Evolutionary conservation across 208 protist genomes (phyloP).

Genomic region (Naegleria gruberi): DNA sequence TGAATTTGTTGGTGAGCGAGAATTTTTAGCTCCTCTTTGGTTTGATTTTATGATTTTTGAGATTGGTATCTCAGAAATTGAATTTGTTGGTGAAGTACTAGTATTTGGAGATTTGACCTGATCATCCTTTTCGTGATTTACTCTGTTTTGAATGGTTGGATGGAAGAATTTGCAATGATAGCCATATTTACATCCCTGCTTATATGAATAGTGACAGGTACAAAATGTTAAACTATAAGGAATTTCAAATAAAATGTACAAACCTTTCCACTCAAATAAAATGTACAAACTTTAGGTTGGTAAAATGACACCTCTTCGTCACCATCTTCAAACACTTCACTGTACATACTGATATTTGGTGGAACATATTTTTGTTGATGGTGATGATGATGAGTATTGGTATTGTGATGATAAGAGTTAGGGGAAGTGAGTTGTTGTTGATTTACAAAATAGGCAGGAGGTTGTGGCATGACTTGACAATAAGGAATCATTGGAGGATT

Average conservation of each 20-base stretch:
- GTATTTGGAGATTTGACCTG: too few species aligned
- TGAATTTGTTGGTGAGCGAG: too few species aligned
- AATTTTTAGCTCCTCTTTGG: too few species aligned
- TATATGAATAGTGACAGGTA: too few species aligned
- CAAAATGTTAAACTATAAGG: too few species aligned
- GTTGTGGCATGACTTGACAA: not conserved
- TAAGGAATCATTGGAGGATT: not conserved
- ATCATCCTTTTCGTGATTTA: too few species aligned
- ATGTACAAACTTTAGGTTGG: not conserved
- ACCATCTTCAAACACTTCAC: not conserved
- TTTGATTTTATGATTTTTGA: too few species aligned
- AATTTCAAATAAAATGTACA: too few species aligned
- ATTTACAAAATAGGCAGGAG: not conserved
- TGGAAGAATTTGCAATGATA: constrained; percentile 14
- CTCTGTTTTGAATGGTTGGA: not conserved
- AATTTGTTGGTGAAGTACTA: too few species aligned
- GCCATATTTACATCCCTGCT: not conserved
- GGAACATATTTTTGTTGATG: not conserved
- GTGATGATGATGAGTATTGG: not conserved
- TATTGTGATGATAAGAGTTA: not conserved
- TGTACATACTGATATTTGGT: not conserved
- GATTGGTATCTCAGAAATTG: too few species aligned
- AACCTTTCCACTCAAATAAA: not conserved
- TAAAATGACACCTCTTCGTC: not conserved
- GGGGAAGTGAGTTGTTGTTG: not conserved